phyloP scores from a whole-genome alignment of 768 basidiomycete species.

The Mycena albidolilacea region DNA sequence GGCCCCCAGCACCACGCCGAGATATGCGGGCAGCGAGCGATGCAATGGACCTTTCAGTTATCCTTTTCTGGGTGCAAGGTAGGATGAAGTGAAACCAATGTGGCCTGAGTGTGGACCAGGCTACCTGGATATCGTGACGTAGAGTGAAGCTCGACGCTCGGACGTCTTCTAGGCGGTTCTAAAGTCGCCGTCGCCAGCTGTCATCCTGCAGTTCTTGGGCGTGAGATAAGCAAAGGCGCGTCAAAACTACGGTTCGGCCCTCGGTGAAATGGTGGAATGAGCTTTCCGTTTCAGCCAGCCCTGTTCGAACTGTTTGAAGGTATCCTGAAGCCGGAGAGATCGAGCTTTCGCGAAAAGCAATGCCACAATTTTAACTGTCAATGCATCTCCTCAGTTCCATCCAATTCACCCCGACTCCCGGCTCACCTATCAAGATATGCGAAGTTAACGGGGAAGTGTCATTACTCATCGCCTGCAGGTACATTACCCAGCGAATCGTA shows the following conservation, averaged over 20 bases:
- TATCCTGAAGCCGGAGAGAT: constrained; percentile 59
- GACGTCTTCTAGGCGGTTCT: constrained; percentile 55
- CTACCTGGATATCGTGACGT: constrained; percentile 62
- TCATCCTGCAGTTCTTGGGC: constrained; percentile 47
- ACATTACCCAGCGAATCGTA: constrained; percentile 38
- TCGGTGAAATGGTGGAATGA: constrained; percentile 59
- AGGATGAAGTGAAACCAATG: constrained; percentile 38
- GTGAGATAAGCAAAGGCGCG: constrained; percentile 62
- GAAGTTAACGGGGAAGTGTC: constrained; percentile 33
- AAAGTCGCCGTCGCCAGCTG: constrained; percentile 46
- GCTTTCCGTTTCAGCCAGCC: constrained; percentile 55
- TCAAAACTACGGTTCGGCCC: constrained; percentile 63
- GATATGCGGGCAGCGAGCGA: constrained; percentile 57
- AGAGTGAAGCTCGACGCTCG: constrained; percentile 53
- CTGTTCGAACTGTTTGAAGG: constrained; percentile 57
- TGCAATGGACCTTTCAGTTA: constrained; percentile 62
- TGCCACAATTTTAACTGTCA: constrained; percentile 13
- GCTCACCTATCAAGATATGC: constrained; percentile 27
- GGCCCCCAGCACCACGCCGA: constrained; percentile 43
- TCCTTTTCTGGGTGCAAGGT: constrained; percentile 57
- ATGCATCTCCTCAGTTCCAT: constrained; percentile 1
- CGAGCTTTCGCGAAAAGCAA: not conserved
- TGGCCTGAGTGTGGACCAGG: constrained; percentile 35
- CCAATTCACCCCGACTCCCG: constrained; percentile 35
- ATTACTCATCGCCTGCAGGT: constrained; percentile 18